Base-by-base conservation (phyloP, 805 yeast genomes). In the Starmerella geochares region DNA sequence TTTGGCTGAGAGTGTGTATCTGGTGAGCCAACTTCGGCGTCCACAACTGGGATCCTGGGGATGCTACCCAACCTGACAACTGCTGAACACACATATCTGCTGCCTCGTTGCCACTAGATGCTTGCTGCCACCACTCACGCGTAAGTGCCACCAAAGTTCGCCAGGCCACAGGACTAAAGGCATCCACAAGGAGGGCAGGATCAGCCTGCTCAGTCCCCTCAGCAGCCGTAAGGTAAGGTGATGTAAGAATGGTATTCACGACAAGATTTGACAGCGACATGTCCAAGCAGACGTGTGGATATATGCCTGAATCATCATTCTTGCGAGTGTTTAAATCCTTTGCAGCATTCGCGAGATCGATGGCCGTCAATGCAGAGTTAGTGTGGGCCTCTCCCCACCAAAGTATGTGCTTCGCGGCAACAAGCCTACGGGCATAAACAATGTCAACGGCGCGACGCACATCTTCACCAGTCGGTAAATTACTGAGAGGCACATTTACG, bases 351-450 rank as follows among this genome's bases (percentile, higher is more conserved):
- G 21, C 39, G n/a, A 37, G 36, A 23, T 51, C 49, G 4, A 25
- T 29, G 13, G 46, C 47, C 2, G 37, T 27, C 10, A 41, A 19
- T 14, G 38, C n/a, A 0, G 96, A 90, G 40, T 75, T 65, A 0
- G 90, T 83, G 16, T 73, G 72, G 1, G 52, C 47, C 3, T 80
- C 77, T 0, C 95, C 84, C 97, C 98, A 92, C 97, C 98, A 92
- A 27, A 94, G 68, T 5, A 90, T 81, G 36, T 84, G 76, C 52
- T 79, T 77, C 43, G 77, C 76, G 42, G 78, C 73, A 17, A 70
- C 70, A 49, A 92, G 71, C 46, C 80, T 72, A 59, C 98, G 72
- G 0, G 97, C 94, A 64, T 86, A 92, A 49, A 80, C 80, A 37
- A 90, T 74, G 65, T 92, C 99, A 52, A 90, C 83, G 58, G 87